Conservation (phyloP, 2,329 filamentous ascomycete species). For the Colletotrichum spinosum region DNA sequence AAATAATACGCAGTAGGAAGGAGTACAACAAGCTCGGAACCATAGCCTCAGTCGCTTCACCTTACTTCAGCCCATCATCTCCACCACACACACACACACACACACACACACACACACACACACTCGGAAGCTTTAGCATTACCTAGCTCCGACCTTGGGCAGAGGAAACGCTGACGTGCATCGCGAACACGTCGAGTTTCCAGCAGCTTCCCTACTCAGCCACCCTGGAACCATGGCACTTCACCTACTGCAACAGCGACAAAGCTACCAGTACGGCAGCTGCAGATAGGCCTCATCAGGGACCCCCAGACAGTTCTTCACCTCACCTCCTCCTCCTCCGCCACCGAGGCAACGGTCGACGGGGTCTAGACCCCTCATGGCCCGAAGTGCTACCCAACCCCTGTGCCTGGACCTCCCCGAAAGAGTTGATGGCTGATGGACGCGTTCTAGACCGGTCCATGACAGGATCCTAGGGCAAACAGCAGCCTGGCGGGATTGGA, state of each 20-base stretch:
- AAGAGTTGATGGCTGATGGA: background rate
- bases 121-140: no score
- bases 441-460: conserved; percentile 14
- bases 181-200: background rate
- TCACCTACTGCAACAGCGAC: no score
- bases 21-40: background rate
- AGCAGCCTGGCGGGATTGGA: no score
- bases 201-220: no score
- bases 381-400: background rate
- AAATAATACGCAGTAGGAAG: no score
- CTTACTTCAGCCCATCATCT: no score
- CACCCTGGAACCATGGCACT: no score
- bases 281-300: background rate
- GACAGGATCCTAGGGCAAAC: background rate
- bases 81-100: no score
- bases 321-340: background rate
- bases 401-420: background rate
- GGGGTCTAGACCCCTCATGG: conserved; percentile 16
- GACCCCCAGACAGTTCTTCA: background rate
- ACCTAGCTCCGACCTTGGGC: no score
- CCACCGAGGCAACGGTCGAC: conserved; percentile 11
- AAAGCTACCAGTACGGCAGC: no score
- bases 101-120: no score
- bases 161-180: background rate
- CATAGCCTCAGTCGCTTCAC: background rate